phyloP scores from a whole-genome alignment of 78 protist species.

The Dictyostelium brefeldianum region DNA sequence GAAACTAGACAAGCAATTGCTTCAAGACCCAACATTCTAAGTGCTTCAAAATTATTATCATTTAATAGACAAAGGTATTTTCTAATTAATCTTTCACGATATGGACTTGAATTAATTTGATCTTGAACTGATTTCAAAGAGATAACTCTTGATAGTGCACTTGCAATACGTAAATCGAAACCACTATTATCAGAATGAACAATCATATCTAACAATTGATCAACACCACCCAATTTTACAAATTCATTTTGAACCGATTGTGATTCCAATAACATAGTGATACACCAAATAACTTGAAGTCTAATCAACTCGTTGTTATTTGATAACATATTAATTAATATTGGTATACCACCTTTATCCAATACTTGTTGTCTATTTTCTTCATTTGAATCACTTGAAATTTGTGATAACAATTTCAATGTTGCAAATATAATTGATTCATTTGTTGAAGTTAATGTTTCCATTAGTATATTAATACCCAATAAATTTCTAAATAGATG shows the following conservation, averaged over 20 bases:
- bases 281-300: constrained; percentile 57
- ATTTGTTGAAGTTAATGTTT: neutral
- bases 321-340: constrained; percentile 4
- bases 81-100: constrained; percentile 38
- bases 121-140: constrained; percentile 46
- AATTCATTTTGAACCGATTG: constrained; percentile 35
- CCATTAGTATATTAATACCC: constrained; percentile 53
- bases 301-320: constrained; percentile 39
- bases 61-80: constrained; percentile 38
- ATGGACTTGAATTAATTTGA: constrained; percentile 33
- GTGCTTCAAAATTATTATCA: constrained; percentile 35
- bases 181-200: constrained; percentile 63
- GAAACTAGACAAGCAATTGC: constrained; percentile 57
- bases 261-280: constrained; percentile 44
- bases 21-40: constrained; percentile 69
- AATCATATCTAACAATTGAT: constrained; percentile 61
- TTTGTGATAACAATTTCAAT: neutral
- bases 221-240: constrained; percentile 51
- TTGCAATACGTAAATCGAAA: constrained; percentile 50
- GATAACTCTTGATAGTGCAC: constrained; percentile 33
- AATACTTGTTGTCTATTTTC: constrained; percentile 3
- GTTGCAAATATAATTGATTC: constrained; percentile 52
- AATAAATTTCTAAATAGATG: constrained; percentile 31
- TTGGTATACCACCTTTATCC: constrained; percentile 46
- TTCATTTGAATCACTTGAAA: neutral